Base-by-base conservation (phyloP, 805 yeast genomes). In the Hanseniaspora valbyensis region DNA sequence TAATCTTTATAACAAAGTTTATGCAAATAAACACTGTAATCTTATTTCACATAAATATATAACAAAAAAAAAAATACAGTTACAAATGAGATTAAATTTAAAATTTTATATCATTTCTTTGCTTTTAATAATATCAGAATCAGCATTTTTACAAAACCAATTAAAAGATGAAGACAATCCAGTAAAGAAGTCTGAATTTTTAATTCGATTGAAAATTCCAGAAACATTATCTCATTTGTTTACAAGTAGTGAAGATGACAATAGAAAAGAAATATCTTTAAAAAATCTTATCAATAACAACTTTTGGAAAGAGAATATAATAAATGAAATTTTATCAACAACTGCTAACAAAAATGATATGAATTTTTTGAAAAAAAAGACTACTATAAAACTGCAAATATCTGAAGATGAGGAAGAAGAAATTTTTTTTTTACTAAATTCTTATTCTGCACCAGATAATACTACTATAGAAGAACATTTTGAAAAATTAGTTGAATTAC, bases 181-280 rank as follows among this genome's bases (percentile, higher is more conserved):
- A 5, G 5, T 13, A 14, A 12, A 37, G 28, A 12, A 37, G 9
- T 56, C 58, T 13, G 65, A 63, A 37, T 78, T 76, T 60, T 64
- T 80, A 29, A 72, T 80, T 1, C 73, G 77, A 16, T 68, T 80
- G 53, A 77, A 74, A 55, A 63, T 69, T 3, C 71, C 76, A 5
- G 72, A 68, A 44, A 66, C 80, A 1, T 57, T 76, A 6, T 36
- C 49, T 4, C 24, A 44, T 19, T 28, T 44, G 9, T 44, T 44
- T 12, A 61, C 66, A 1, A 78, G 75, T 43, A 60, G 69, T 9
- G 65, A 55, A 41, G 55, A 62, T 3, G 54, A 57, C 19, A 53
- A 54, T n/a, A 49, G 63, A 8, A 58, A 66, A 30, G 66, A 74
- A 73, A 77, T 58, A 64, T 73, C 49, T 6, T 18, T 36, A 7